Conservation (phyloP, 73 alveolate genomes). For the Paramecium sonneborni region DNA sequence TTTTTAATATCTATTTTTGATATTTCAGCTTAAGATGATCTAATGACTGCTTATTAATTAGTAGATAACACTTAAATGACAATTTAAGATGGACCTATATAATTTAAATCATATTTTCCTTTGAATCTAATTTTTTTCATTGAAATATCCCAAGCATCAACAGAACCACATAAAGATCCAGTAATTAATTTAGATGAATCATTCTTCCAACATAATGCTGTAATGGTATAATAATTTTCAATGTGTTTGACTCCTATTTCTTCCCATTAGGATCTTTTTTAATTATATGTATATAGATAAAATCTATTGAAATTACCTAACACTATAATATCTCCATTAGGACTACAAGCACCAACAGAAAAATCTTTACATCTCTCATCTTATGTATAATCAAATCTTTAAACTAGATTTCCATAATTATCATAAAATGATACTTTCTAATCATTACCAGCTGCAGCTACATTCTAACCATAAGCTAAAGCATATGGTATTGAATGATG, state of each 20-base stretch:
- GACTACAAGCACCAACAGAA: conserved; percentile 95
- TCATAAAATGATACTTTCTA: conserved; percentile 95
- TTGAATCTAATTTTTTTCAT: conserved; percentile 93
- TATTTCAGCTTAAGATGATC: conserved; percentile 95
- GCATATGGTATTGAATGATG: conserved; percentile 96
- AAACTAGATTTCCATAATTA: conserved; percentile 91
- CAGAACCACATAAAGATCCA: conserved; percentile 98
- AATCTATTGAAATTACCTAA: conserved; percentile 98
- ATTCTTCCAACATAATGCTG: conserved; percentile 99
- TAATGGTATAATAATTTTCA: conserved; percentile 97
- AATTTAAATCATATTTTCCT: conserved; percentile 98
- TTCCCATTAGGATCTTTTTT: conserved; percentile 98
- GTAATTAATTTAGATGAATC: conserved; percentile 98
- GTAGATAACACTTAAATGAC: conserved; percentile 75
- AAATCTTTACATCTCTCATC: conserved; percentile 97
- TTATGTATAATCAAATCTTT: conserved; percentile 96
- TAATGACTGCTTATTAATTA: conserved; percentile 69
- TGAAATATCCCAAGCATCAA: conserved; percentile 97
- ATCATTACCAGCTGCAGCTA: conserved; percentile 98
- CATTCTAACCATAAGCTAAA: conserved; percentile 97
- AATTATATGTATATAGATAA: conserved; percentile 91
- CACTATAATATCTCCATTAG: conserved; percentile 98
- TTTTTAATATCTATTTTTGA: conserved; percentile 96
- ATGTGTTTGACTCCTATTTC: conserved; percentile 92
- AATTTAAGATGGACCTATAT: conserved; percentile 97